phyloP scores from a whole-genome alignment of 1,284 basidiomycete species.

The Ganoderma resinaceum region DNA sequence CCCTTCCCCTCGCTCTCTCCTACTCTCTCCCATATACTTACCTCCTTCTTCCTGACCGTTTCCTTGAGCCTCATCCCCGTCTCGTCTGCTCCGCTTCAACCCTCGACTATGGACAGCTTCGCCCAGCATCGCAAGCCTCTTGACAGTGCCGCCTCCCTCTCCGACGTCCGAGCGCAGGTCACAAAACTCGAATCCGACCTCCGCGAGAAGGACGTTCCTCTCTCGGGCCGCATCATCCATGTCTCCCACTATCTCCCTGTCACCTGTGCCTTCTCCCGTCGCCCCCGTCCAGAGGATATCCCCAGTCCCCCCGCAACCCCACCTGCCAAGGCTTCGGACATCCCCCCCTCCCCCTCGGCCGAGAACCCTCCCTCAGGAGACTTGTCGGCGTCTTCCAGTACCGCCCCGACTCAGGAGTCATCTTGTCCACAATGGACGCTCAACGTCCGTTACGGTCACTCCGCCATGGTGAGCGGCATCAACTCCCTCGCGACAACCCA shows the following conservation, averaged over 20 bases:
- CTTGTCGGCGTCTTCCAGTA: constrained; percentile 19
- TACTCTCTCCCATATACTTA: background rate
- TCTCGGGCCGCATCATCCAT: constrained; percentile 88
- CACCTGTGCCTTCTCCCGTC: constrained; percentile 59
- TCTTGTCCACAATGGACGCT: constrained; percentile 70
- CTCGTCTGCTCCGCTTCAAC: background rate
- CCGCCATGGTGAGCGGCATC: constrained; percentile 96
- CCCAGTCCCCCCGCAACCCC: constrained; percentile 77
- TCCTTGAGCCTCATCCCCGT: background rate
- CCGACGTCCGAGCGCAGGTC: constrained; percentile 67
- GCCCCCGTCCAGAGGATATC: constrained; percentile 48
- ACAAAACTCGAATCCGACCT: constrained; percentile 73
- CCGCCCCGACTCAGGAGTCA: constrained; percentile 19
- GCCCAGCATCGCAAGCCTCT: constrained; percentile 48
- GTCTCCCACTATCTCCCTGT: constrained; percentile 87
- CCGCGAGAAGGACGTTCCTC: constrained; percentile 67
- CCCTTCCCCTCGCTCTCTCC: background rate
- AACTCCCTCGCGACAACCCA: constrained; percentile 83
- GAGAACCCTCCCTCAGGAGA: constrained; percentile 14
- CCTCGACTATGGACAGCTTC: constrained; percentile 53
- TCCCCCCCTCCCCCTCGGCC: constrained; percentile 42
- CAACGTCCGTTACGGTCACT: constrained; percentile 86
- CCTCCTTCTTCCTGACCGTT: background rate
- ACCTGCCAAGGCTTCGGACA: constrained; percentile 53
- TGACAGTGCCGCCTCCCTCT: constrained; percentile 48